These are phyloP conservation scores for Marasmius fiardii DNA, from an alignment of 1,284 basidiomycete species.

Conservation along the genomic window DNA sequence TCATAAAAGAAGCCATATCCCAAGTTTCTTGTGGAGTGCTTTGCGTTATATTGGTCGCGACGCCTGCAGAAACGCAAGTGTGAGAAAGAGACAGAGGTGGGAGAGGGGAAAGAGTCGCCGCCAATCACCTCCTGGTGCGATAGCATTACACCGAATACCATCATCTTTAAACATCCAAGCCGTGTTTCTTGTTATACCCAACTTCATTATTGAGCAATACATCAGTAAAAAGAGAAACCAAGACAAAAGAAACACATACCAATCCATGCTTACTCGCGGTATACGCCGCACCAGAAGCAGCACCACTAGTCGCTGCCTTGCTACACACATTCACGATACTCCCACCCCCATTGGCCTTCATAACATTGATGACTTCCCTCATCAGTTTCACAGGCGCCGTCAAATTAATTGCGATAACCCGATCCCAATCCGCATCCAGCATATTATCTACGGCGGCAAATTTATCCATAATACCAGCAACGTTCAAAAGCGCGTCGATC, in stretches of 20 bases:
- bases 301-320: constrained; percentile 15
- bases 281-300: constrained; percentile 17
- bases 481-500: constrained; percentile 17
- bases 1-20: background rate
- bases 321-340: constrained; percentile 19
- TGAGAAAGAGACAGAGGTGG: background rate
- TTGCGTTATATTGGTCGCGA: constrained; percentile 2
- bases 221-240: background rate
- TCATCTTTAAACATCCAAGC: constrained; percentile 18
- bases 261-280: constrained; percentile 18
- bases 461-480: constrained; percentile 17
- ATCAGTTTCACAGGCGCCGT: constrained; percentile 16
- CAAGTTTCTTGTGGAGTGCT: background rate
- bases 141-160: constrained; percentile 18
- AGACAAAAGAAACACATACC: constrained; percentile 2
- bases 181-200: constrained; percentile 18
- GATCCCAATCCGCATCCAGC: constrained; percentile 15
- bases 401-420: constrained; percentile 15
- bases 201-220: background rate
- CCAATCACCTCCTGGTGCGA: constrained; percentile 11
- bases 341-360: constrained; percentile 16
- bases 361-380: constrained; percentile 17
- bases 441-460: constrained; percentile 11
- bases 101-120: background rate
- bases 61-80: background rate